Evolutionary conservation across 805 yeast species (phyloP).

Genomic region (Cyberlindnera japonica): DNA sequence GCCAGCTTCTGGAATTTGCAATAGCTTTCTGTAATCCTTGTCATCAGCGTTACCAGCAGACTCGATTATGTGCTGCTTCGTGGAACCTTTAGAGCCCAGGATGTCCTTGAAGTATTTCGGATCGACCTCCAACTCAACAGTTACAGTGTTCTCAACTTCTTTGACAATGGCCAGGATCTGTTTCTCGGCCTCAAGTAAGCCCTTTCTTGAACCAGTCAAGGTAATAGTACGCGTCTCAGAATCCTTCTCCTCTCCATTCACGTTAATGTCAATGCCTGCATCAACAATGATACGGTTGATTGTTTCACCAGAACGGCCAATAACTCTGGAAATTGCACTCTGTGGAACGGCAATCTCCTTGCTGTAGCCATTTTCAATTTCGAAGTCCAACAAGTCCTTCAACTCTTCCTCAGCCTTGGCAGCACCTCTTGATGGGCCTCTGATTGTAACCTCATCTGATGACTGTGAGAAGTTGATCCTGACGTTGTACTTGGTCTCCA

Average conservation of each 20-base stretch:
- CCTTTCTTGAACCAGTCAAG: conserved; percentile 73
- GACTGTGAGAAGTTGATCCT: conserved; percentile 68
- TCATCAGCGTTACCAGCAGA: conserved; percentile 73
- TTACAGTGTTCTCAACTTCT: conserved; percentile 42
- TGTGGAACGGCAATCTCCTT: conserved; percentile 63
- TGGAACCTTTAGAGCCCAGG: conserved; percentile 37
- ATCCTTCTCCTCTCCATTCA: conserved; percentile 41
- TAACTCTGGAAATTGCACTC: conserved; percentile 75
- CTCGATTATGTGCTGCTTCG: conserved; percentile 65
- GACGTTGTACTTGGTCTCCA: conserved; percentile 85
- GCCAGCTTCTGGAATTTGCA: conserved; percentile 66
- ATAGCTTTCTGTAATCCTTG: conserved; percentile 46
- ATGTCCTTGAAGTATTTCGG: conserved; percentile 22
- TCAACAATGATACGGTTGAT: conserved; percentile 75
- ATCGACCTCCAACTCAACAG: conserved; percentile 20
- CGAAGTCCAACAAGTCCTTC: conserved; percentile 77
- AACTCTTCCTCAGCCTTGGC: conserved; percentile 80
- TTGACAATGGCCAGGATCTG: conserved; percentile 60
- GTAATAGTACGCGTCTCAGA: conserved; percentile 57
- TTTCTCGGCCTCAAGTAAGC: conserved; percentile 66
- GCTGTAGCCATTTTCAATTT: conserved; percentile 77
- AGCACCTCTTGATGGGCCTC: conserved; percentile 91
- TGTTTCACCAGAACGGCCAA: conserved; percentile 85
- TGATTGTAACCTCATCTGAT: conserved; percentile 60
- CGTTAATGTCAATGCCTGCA: conserved; percentile 43